A percentile compares a stretch with the other conserved stretches of the same genome.
phyloP scores from a whole-genome alignment of 495 filamentous ascomycete species.

The Hapsidospora chrysogenum region DNA sequence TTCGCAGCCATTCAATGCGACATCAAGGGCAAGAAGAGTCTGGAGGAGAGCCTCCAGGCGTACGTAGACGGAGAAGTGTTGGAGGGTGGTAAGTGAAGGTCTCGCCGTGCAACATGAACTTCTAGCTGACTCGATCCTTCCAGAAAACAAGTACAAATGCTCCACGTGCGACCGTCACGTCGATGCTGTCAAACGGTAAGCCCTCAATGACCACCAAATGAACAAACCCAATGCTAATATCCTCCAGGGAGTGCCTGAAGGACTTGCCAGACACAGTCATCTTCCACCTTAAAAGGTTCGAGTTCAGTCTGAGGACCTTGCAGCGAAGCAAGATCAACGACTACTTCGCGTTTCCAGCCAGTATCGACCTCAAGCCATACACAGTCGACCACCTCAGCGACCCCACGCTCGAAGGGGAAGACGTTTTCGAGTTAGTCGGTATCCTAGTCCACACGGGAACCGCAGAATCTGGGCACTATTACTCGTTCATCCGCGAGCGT shows the following conservation, averaged over 20 bases:
- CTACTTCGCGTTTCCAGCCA: conserved; percentile 68
- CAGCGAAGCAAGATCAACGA: conserved; percentile 92
- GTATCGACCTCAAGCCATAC: conserved; percentile 82
- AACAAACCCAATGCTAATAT: too few species aligned
- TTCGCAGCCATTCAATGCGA: conserved; percentile 96
- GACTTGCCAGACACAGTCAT: conserved; percentile 90
- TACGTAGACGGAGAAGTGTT: conserved; percentile 94
- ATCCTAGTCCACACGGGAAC: conserved; percentile 85
- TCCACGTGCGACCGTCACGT: conserved; percentile 80
- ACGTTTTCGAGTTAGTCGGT: conserved; percentile 84
- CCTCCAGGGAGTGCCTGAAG: conserved; percentile 62
- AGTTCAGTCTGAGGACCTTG: conserved; percentile 77
- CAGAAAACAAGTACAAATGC: conserved; percentile 96
- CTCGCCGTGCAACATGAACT: not conserved
- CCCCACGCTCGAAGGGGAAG: conserved; percentile 33
- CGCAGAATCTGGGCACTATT: conserved; percentile 93
- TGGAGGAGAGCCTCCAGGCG: conserved; percentile 78
- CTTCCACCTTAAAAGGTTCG: conserved; percentile 93
- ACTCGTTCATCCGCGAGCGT: conserved; percentile 79
- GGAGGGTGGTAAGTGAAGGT: conserved; percentile 57
- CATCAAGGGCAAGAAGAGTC: conserved; percentile 75
- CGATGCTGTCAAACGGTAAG: conserved; percentile 77
- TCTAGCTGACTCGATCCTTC: conserved; percentile 6
- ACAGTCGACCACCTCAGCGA: conserved; percentile 73
- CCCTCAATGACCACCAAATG: too few species aligned